Base-by-base conservation (phyloP, 2,329 filamentous ascomycete species). In the Talaromyces verruculosus region DNA sequence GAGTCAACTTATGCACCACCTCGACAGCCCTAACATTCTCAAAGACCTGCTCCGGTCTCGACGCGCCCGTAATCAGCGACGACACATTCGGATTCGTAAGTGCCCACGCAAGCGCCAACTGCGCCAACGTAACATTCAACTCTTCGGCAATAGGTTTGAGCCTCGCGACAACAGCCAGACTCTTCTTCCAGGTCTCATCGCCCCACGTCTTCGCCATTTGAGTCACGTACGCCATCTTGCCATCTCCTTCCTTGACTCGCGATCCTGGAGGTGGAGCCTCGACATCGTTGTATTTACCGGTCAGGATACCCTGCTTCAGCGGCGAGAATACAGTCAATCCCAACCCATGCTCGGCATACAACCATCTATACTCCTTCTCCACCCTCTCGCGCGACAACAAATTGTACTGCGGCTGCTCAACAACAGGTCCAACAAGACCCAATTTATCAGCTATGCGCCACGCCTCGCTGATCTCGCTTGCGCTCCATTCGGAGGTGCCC, bases 331-430 rank as follows among this genome's bases (percentile, higher is more conserved):
- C 84, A 13, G 88, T 90, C 45, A 89, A 78, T 3, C 88, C 88
- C 1, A 87, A 80, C 6, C 87, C 85, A 64, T 83, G 79, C 67
- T 88, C 82, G 49, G 84, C 80, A 76, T 88, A 90, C 30, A 90
- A 79, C 67, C 85, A 84, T 57, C 81, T 79, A 73, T 83, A 89
- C 71, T 90, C 87, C 61, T 79, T 79, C 78, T 90, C 88, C n/a
- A 90, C 86, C 72, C 85, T 85, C 68, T 86, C 78, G 28, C 88
- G 84, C 53, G 79, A 78, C 15, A 90, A 81, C 77, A 89, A 84
- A 78, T 88, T 89, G 79, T 90, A 90, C 61, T 84, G 80, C 1
- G 88, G 88, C 78, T 91, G 88, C 76, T 90, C 88, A 77, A 89
- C 85, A 37, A 89, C 71, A 2, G 88, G 88, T 7, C 86, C 87